These are phyloP conservation scores for Stellera chamaejasme DNA, from an alignment of 345 rosid species.

Conservation along the genomic window DNA sequence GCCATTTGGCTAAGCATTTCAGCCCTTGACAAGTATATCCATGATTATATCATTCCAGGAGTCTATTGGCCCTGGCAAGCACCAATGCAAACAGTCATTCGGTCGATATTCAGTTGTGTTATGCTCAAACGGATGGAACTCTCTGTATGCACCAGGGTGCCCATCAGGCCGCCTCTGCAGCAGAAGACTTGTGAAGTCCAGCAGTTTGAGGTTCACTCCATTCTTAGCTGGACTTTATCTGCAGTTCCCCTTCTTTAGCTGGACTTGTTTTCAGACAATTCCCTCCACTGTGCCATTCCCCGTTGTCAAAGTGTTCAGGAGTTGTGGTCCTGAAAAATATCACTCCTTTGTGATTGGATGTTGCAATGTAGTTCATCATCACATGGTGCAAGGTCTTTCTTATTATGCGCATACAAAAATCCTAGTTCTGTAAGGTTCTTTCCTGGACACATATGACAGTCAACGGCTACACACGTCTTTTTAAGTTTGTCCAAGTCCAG, in stretches of 20 bases:
- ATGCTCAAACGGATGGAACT: constrained; percentile 57
- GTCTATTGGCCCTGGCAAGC: constrained; percentile 95
- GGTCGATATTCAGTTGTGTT: constrained; percentile 61
- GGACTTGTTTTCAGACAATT: constrained; percentile 52
- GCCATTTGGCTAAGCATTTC: not conserved
- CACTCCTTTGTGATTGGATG: constrained; percentile 41
- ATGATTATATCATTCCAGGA: constrained; percentile 79
- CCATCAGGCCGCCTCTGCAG: constrained; percentile 84
- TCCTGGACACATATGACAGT: constrained; percentile 75
- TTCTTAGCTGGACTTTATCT: constrained; percentile 38
- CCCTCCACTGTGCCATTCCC: constrained; percentile 92
- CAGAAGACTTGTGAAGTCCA: constrained; percentile 64
- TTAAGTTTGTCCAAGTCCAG: constrained; percentile 90
- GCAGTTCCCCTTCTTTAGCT: constrained; percentile 53
- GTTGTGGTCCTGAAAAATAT: constrained; percentile 75
- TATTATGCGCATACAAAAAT: constrained; percentile 65
- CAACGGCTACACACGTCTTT: constrained; percentile 47
- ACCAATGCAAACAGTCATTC: constrained; percentile 96
- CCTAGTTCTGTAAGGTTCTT: constrained; percentile 60
- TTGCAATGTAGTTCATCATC: constrained; percentile 57
- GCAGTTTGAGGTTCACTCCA: constrained; percentile 48
- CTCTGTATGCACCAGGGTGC: constrained; percentile 84
- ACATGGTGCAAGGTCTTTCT: constrained; percentile 42
- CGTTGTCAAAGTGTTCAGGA: constrained; percentile 89
- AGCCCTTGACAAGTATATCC: constrained; percentile 53